phyloP scores from a whole-genome alignment of 2,329 filamentous ascomycete species.

The Furcasterigmium sp. region DNA sequence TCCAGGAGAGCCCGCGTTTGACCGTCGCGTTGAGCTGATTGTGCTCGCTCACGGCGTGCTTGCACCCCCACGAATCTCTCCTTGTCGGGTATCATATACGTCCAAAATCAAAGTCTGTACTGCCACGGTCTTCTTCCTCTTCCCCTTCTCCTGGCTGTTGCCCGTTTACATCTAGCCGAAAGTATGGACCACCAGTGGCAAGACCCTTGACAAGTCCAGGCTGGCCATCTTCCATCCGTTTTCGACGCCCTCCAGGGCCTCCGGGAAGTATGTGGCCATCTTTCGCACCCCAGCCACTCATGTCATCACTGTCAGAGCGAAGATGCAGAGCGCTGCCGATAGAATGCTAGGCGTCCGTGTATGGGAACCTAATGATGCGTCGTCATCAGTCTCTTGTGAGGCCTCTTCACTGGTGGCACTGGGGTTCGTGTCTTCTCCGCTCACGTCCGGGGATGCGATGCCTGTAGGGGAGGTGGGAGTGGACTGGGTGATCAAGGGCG shows the following conservation, averaged over 20 bases:
- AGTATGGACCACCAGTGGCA: too few species aligned
- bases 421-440: background rate
- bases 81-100: slow-evolving; percentile 5
- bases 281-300: background rate
- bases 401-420: background rate
- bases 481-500: background rate
- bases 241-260: too few species aligned
- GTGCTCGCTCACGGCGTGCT: background rate
- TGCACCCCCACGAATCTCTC: background rate
- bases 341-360: background rate
- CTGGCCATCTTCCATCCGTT: too few species aligned
- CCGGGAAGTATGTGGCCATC: too few species aligned
- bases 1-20: background rate
- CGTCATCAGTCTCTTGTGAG: background rate
- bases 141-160: too few species aligned
- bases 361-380: background rate
- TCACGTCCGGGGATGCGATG: background rate
- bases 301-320: background rate
- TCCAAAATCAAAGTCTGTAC: background rate
- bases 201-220: too few species aligned
- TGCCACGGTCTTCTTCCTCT: too few species aligned
- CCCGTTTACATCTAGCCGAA: too few species aligned
- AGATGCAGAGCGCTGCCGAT: background rate
- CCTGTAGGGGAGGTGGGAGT: background rate
- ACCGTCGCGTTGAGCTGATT: background rate